phyloP scores from a whole-genome alignment of 2,329 filamentous ascomycete genomes.

The Pseudohalonectria lignicola region DNA sequence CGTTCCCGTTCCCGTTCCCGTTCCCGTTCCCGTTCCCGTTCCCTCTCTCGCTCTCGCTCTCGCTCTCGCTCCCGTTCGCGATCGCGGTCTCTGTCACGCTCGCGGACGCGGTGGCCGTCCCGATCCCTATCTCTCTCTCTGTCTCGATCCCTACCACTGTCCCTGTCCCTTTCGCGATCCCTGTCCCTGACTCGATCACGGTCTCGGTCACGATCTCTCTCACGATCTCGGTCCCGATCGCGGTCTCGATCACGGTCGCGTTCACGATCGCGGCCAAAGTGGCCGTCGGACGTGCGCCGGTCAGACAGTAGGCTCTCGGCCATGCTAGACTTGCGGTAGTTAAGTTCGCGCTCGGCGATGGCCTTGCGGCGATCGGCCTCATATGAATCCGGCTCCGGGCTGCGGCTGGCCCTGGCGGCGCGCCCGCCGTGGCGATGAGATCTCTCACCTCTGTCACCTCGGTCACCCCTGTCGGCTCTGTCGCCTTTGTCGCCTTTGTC shows the following conservation, averaged over 20 bases:
- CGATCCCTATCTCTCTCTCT: slow-evolving; percentile 19
- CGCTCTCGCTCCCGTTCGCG: slow-evolving; percentile 28
- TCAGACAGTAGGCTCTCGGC: slow-evolving; percentile 52
- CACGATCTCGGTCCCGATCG: slow-evolving; percentile 19
- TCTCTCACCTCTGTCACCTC: slow-evolving; percentile 54
- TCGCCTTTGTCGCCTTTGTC: no score
- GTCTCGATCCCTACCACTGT: slow-evolving; percentile 16
- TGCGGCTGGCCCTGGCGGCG: slow-evolving; percentile 60
- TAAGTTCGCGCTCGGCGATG: slow-evolving; percentile 85
- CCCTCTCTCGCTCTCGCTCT: slow-evolving; percentile 18
- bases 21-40: slow-evolving; percentile 23
- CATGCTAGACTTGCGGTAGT: slow-evolving; percentile 72
- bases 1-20: no score
- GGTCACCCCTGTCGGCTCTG: no score
- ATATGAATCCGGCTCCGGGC: slow-evolving; percentile 87
- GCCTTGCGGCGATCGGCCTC: slow-evolving; percentile 92
- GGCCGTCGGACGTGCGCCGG: slow-evolving; percentile 37
- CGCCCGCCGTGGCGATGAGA: slow-evolving; percentile 48
- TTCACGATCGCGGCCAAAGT: slow-evolving; percentile 5
- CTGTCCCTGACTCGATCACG: slow-evolving; percentile 15
- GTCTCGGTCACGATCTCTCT: slow-evolving; percentile 23
- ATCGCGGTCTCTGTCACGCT: slow-evolving; percentile 19
- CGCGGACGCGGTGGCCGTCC: slow-evolving; percentile 22
- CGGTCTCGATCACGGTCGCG: slow-evolving; percentile 16
- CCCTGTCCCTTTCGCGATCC: slow-evolving; percentile 12